Evolutionary conservation across 352 stramenopile genomes (phyloP), one percentile per base, ranked within the genome.

Genomic region (Phytopythium mirpurense): DNA sequence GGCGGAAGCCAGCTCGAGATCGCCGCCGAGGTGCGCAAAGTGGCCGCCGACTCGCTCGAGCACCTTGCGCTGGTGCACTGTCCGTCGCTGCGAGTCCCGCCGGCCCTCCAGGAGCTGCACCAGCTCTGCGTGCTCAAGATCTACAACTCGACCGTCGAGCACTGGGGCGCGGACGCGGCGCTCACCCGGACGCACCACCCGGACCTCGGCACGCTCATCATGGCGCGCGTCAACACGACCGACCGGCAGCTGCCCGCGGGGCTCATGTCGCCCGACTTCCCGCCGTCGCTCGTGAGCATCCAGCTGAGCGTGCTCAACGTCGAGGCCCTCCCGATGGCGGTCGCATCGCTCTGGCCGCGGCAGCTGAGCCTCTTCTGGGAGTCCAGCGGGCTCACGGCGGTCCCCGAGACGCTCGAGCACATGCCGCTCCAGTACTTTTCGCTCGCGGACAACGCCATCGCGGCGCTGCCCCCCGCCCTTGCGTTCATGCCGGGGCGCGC

Each of bases 301-400:
- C 63, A 82, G 42, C 51, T 83, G 24, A 71, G 61, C 6, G 57
- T 65, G 6, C 67, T 70, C 6, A 82, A 81, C 48, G 35, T 80
- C 4, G 51, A 36, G 0, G 24, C 21, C 10, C 26, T 84, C 7
- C 68, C 76, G 0, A 51, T 57, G 18, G 47, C 74, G 54, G 19
- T 84, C 1, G 48, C 63, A 37, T 27, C 45, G 5, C 71, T 57
- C n/a, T 86, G 69, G 63, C 56, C 60, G 1, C 12, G 14, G 2
- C 23, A 21, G 2, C 12, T 53, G n/a, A 37, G 41, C 7, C 15
- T 72, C 15, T 15, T 64, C 3, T 31, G 72, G 2, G 68, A 77
- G 19, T 59, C 63, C 26, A 63, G 65, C 26, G 18, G 50, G 12
- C 24, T 77, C 2, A 41, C 48, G 0, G 32, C 5, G 12, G 43